phyloP scores from a whole-genome alignment of 148 eudicot species.

The Bassia scoparia region DNA sequence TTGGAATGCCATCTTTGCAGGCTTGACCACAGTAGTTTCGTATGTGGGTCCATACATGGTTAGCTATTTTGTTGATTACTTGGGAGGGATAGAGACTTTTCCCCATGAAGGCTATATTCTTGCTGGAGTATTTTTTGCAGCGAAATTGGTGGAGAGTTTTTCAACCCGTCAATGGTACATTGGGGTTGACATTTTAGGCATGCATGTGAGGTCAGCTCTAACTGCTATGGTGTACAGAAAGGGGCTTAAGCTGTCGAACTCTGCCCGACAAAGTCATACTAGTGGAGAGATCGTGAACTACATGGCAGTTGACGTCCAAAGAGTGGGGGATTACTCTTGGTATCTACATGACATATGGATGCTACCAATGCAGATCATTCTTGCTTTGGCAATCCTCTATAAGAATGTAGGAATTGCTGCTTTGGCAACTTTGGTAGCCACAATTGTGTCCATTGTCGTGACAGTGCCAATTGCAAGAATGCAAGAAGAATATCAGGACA shows the following conservation, averaged over 20 bases:
- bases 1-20: constrained; percentile 75
- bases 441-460: constrained; percentile 59
- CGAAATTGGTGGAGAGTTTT: constrained; percentile 80
- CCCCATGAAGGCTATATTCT: constrained; percentile 87
- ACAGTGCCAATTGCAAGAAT: constrained; percentile 76
- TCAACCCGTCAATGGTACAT: constrained; percentile 81
- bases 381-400: constrained; percentile 79
- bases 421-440: constrained; percentile 69
- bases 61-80: constrained; percentile 84
- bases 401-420: constrained; percentile 91
- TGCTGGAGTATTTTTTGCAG: constrained; percentile 64
- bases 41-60: constrained; percentile 95
- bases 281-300: constrained; percentile 94
- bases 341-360: constrained; percentile 91
- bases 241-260: constrained; percentile 74
- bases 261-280: constrained; percentile 74
- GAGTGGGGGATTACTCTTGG: constrained; percentile 86
- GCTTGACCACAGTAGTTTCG: constrained; percentile 63
- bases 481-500: constrained; percentile 82
- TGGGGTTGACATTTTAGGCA: constrained; percentile 77
- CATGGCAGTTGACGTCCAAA: constrained; percentile 93
- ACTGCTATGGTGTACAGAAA: constrained; percentile 83
- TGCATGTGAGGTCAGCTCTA: constrained; percentile 85
- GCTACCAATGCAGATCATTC: constrained; percentile 77
- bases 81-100: constrained; percentile 59